These are phyloP conservation scores for Skeletonema tropicum DNA, from an alignment of 108 stramenopile species.

Conservation along the genomic window DNA sequence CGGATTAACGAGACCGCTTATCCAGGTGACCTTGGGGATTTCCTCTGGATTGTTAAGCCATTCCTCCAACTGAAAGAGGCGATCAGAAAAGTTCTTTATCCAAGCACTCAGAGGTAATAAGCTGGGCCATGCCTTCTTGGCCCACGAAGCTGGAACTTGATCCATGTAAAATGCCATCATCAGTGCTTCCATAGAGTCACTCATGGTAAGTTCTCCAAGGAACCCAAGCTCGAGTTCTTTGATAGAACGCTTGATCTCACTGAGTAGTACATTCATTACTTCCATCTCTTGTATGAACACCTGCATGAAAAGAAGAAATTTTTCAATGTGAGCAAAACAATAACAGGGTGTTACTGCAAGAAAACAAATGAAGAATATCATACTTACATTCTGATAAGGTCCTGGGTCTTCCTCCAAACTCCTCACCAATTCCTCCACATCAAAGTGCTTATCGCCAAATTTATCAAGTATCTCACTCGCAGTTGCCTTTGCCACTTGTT, in stretches of 20 bases:
- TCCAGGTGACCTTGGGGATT: slow-evolving; percentile 90
- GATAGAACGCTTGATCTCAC: slow-evolving; percentile 85
- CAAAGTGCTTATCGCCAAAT: slow-evolving; percentile 86
- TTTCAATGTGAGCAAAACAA: not conserved
- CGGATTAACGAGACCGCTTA: slow-evolving; percentile 85
- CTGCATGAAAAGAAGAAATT: not conserved
- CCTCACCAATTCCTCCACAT: slow-evolving; percentile 76
- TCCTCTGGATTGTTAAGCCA: slow-evolving; percentile 87
- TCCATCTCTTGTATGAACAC: slow-evolving; percentile 91
- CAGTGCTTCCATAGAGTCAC: slow-evolving; percentile 87
- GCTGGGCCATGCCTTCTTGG: slow-evolving; percentile 85
- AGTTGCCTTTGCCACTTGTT: slow-evolving; percentile 63
- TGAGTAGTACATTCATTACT: slow-evolving; percentile 81
- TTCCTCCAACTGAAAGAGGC: slow-evolving; percentile 83
- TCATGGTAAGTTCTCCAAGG: slow-evolving; percentile 92
- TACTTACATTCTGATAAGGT: slow-evolving; percentile 87
- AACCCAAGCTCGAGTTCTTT: slow-evolving; percentile 87
- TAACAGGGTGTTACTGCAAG: not conserved
- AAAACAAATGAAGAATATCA: not conserved
- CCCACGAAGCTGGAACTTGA: slow-evolving; percentile 77
- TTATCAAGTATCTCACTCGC: slow-evolving; percentile 74
- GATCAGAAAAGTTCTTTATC: slow-evolving; percentile 70
- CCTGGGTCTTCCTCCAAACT: slow-evolving; percentile 75
- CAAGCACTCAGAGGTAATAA: slow-evolving; percentile 67
- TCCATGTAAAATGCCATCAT: slow-evolving; percentile 79